A percentile compares a stretch with the other conserved stretches of the same genome.
Evolutionary conservation across 1,139 yeast species (phyloP).

Genomic region (Hansenula sp.): DNA sequence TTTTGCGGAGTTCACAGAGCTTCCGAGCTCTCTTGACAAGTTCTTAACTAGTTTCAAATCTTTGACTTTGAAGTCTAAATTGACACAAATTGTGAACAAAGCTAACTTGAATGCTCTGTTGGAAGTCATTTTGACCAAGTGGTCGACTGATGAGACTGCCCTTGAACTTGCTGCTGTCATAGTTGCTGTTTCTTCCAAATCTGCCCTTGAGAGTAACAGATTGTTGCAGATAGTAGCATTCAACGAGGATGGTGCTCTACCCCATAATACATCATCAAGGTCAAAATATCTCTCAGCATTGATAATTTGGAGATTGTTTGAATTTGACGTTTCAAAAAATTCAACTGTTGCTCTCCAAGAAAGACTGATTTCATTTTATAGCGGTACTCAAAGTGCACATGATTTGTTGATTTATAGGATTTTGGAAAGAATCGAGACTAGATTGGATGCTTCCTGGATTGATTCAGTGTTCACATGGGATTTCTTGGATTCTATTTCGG

Average conservation of each 20-base stretch:
- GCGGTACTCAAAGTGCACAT: constrained; percentile 57
- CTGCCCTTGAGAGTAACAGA: constrained; percentile 43
- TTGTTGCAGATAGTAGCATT: constrained; percentile 63
- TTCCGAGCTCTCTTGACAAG: constrained; percentile 32
- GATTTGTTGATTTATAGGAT: constrained; percentile 61
- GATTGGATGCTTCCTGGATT: constrained; percentile 53
- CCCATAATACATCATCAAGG: constrained; percentile 24
- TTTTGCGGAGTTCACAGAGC: constrained; percentile 46
- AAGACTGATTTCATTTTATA: constrained; percentile 47
- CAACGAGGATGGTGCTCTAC: constrained; percentile 38
- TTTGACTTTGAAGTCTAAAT: constrained; percentile 27
- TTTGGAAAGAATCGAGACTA: constrained; percentile 53
- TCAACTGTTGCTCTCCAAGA: constrained; percentile 45
- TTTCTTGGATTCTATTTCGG: constrained; percentile 39
- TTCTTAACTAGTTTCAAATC: constrained; percentile 31
- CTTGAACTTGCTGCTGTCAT: constrained; percentile 42
- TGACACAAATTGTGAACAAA: constrained; percentile 45
- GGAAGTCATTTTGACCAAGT: constrained; percentile 55
- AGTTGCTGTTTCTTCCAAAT: constrained; percentile 33
- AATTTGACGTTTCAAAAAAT: constrained; percentile 41
- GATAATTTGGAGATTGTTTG: constrained; percentile 41
- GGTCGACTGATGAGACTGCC: constrained; percentile 40
- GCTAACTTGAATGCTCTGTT: constrained; percentile 60
- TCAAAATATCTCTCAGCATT: constrained; percentile 40
- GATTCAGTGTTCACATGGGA: constrained; percentile 64